Conservation (phyloP, 345 rosid species). For the Gossypium bickii region DNA sequence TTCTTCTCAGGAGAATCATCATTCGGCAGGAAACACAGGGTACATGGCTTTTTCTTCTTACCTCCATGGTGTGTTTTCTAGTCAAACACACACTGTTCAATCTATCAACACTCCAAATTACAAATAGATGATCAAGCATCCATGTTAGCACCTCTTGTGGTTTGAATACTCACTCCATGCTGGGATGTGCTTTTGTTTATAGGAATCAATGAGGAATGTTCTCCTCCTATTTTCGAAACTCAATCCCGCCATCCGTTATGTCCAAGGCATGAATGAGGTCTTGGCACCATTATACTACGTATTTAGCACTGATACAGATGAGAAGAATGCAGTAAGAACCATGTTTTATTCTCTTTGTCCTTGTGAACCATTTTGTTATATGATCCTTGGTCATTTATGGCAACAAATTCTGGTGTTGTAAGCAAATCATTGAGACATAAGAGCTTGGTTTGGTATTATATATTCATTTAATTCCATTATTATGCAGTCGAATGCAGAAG, state of each 20-base stretch:
- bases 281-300: conserved; percentile 66
- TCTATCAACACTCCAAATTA: neutral
- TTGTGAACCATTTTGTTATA: neutral
- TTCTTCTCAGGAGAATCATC: conserved; percentile 60
- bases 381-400: neutral
- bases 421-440: neutral
- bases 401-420: neutral
- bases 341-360: conserved; percentile 1
- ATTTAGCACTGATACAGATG: conserved; percentile 49
- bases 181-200: conserved; percentile 1
- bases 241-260: conserved; percentile 70
- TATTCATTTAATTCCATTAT: neutral
- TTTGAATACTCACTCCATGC: neutral
- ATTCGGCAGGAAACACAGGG: conserved; percentile 54
- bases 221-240: conserved; percentile 67
- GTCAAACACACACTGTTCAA: neutral
- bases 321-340: conserved; percentile 51
- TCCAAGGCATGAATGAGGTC: conserved; percentile 85
- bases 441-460: neutral
- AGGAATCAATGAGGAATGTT: conserved; percentile 69
- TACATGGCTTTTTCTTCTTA: conserved; percentile 14
- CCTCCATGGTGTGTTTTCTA: neutral
- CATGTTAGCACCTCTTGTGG: neutral
- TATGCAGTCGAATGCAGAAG: conserved; percentile 57
- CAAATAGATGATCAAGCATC: neutral